phyloP scores from a whole-genome alignment of 1,139 yeast genomes.

The Sugiyamaella castrensis region DNA sequence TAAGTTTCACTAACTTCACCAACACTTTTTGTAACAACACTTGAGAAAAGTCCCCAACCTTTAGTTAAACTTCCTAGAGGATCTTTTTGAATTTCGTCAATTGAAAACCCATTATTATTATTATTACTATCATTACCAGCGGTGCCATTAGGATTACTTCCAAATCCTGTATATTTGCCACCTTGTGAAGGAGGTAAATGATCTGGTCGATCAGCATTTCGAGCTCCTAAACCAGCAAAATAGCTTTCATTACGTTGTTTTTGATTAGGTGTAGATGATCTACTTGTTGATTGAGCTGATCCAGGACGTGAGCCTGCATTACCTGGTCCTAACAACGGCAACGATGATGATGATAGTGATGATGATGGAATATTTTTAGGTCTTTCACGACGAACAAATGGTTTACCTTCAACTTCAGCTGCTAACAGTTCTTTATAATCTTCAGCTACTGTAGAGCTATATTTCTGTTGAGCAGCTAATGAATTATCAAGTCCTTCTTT shows the following conservation, averaged over 20 bases:
- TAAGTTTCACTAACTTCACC: slow-evolving; percentile 83
- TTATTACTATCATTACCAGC: slow-evolving; percentile 41
- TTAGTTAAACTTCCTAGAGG: slow-evolving; percentile 84
- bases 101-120: slow-evolving; percentile 48
- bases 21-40: slow-evolving; percentile 77
- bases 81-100: slow-evolving; percentile 77
- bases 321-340: slow-evolving; percentile 18
- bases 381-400: slow-evolving; percentile 49
- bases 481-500: slow-evolving; percentile 68
- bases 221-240: slow-evolving; percentile 73
- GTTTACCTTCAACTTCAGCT: slow-evolving; percentile 69
- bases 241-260: slow-evolving; percentile 72
- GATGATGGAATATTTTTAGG: slow-evolving; percentile 31
- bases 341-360: slow-evolving; percentile 25
- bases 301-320: slow-evolving; percentile 11
- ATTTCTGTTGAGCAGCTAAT: slow-evolving; percentile 69
- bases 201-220: slow-evolving; percentile 71
- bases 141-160: slow-evolving; percentile 62
- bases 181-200: slow-evolving; percentile 90
- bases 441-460: slow-evolving; percentile 86
- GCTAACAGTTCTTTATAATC: slow-evolving; percentile 84
- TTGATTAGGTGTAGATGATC: slow-evolving; percentile 37
- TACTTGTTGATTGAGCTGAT: slow-evolving; percentile 16
- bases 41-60: slow-evolving; percentile 93
- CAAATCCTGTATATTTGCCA: slow-evolving; percentile 89